Conservation (phyloP, 176 grass and related monocot genomes). For the Ensete glaucum region DNA sequence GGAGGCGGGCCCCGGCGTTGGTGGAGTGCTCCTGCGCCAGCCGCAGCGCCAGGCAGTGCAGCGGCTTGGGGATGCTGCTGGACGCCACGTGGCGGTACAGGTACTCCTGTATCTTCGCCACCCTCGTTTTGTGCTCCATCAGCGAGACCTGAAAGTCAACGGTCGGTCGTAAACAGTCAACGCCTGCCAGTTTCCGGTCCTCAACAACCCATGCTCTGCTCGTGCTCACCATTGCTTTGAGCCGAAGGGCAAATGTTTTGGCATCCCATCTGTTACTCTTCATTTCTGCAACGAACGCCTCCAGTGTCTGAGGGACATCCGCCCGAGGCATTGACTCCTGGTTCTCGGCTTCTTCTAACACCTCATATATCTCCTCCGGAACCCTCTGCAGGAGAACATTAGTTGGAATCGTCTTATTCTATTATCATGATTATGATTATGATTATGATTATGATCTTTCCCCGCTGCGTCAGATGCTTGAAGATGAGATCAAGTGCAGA, state of each 20-base stretch:
- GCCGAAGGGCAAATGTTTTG: conserved; percentile 19
- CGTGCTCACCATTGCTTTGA: conserved; percentile 19
- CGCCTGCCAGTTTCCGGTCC: too few species aligned
- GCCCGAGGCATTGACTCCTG: neutral
- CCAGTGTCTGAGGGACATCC: conserved; percentile 15
- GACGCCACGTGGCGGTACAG: conserved; percentile 23
- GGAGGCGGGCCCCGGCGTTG: conserved; percentile 14
- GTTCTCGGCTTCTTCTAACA: conserved; percentile 10
- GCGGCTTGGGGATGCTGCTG: conserved; percentile 17
- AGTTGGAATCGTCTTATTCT: too few species aligned
- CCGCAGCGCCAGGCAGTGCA: conserved; percentile 11
- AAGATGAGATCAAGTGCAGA: too few species aligned
- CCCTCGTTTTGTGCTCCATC: conserved; percentile 8
- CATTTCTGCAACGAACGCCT: conserved; percentile 24
- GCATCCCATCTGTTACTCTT: conserved; percentile 23
- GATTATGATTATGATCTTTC: too few species aligned
- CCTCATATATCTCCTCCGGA: conserved; percentile 22
- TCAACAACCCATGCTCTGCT: too few species aligned
- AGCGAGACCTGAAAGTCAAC: conserved; percentile 2
- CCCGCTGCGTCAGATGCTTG: too few species aligned
- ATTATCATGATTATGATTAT: too few species aligned
- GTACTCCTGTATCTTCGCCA: conserved; percentile 20
- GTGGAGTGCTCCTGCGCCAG: conserved; percentile 22
- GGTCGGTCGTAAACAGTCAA: neutral
- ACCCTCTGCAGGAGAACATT: neutral